These are phyloP conservation scores for Candida gorgasii DNA, from an alignment of 805 yeast genomes.

Conservation along the genomic window DNA sequence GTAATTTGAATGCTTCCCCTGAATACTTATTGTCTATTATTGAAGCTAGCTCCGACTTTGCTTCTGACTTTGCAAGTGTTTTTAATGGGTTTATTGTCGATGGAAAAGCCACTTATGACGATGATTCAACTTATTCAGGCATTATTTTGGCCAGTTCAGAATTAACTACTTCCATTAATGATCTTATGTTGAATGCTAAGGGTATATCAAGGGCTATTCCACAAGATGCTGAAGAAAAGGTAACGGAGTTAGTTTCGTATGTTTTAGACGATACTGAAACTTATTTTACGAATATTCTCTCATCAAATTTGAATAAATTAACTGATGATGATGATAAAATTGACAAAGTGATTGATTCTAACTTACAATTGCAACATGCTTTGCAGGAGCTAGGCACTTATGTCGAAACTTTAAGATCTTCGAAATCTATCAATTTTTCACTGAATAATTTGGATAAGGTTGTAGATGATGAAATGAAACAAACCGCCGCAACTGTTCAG, in stretches of 20 bases:
- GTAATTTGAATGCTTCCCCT: constrained; percentile 75
- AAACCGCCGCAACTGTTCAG: constrained; percentile 70
- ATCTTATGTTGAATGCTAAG: constrained; percentile 64
- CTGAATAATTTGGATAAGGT: constrained; percentile 63
- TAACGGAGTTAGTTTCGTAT: constrained; percentile 50
- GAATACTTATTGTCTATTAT: constrained; percentile 64
- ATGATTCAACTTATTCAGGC: constrained; percentile 57
- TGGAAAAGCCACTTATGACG: constrained; percentile 51
- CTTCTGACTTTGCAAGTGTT: constrained; percentile 77
- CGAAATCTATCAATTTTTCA: constrained; percentile 27
- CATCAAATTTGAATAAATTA: constrained; percentile 51
- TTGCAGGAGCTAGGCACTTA: constrained; percentile 58
- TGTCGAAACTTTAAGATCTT: constrained; percentile 53
- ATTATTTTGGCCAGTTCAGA: constrained; percentile 64
- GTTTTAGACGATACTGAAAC: constrained; percentile 61
- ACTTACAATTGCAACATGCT: constrained; percentile 69
- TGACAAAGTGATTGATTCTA: constrained; percentile 75
- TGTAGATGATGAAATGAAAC: constrained; percentile 71
- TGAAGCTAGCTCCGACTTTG: constrained; percentile 68
- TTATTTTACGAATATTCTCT: constrained; percentile 60
- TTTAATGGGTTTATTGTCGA: constrained; percentile 77
- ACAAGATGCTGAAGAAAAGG: constrained; percentile 53
- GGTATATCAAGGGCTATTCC: constrained; percentile 62
- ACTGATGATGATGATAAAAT: constrained; percentile 63
- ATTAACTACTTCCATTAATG: constrained; percentile 62